Percentiles rank a stretch among this genome's conserved stretches.
Evolutionary conservation across 805 yeast species (phyloP).

Genomic region (Ogataea trehaloabstinens): DNA sequence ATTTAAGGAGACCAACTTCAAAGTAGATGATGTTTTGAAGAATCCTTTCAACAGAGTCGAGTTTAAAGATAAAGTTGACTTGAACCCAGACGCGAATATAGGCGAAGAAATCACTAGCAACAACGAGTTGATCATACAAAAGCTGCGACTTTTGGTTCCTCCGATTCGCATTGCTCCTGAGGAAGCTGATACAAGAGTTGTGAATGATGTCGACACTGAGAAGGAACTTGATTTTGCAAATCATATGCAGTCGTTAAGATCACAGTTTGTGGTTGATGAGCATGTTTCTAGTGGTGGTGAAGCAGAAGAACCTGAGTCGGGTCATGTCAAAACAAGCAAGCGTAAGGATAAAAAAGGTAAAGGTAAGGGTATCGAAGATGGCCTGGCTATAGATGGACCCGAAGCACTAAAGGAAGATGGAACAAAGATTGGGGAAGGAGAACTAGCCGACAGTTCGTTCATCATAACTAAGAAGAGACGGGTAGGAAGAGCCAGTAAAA

Average conservation of each 20-base stretch:
- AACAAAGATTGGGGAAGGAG: neutral
- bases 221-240: constrained; percentile 47
- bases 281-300: constrained; percentile 11
- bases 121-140: constrained; percentile 23
- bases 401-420: constrained; percentile 3
- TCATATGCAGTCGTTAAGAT: constrained; percentile 45
- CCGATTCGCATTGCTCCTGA: constrained; percentile 7
- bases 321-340: neutral
- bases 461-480: constrained; percentile 1
- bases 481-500: constrained; percentile 7
- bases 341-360: constrained; percentile 1
- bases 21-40: constrained; percentile 39
- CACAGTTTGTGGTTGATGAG: constrained; percentile 27
- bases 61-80: constrained; percentile 1
- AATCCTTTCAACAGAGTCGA: constrained; percentile 31
- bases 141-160: constrained; percentile 25
- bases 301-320: constrained; percentile 5
- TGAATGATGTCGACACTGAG: constrained; percentile 46
- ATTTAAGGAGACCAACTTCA: constrained; percentile 70
- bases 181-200: neutral
- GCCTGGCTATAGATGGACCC: constrained; percentile 10
- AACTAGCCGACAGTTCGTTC: neutral
- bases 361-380: constrained; percentile 4
- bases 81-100: constrained; percentile 14
- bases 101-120: constrained; percentile 22